Evolutionary conservation across 179 eudicot genomes (phyloP), one percentile per base, ranked within the genome.

Genomic region (Actinidia chinensis): DNA sequence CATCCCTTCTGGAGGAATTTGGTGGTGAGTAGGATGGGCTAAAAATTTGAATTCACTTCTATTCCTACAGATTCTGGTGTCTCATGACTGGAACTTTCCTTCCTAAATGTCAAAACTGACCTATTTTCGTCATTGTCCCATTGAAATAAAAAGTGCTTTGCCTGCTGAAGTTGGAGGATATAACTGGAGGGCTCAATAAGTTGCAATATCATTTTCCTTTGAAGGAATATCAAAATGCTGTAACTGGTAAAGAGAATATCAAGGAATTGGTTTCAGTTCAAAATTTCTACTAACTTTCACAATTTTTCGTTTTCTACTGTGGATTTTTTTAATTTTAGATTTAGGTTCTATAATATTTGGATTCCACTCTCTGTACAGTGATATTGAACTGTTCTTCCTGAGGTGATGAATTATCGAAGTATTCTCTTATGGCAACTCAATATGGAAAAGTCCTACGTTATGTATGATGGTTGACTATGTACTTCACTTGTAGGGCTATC

Each of bases 401-500:
- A 43, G 28, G 47, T 63, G 52, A n/a, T n/a, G 11, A 50, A 18
- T 63, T 60, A 46, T 20, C 23, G 43, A 44, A 44, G 68, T 46
- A 47, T 25, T 46, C 20, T 75, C 14, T 51, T 52, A 43, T 69
- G 12, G 15, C 44, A n/a, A n/a, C n/a, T 1, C n/a, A 67, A 8
- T n/a, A 33, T 43, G 42, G 22, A 58, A 22, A 8, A 20, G 61
- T 51, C 68, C 6, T 76, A 74, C 5, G 55, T 46, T 65, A 73
- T 43, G 15, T 4, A 0, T 68, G 68, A 52, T 60, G 42, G 79
- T 88, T 91, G 84, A 93, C 90, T 82, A 82, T 70, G 75, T 59
- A 72, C 71, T 79, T 89, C 78, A 79, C 88, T 40, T 80, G 12
- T 83, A 95, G 99, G 98, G 83, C 84, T 95, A 79, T 90, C 92